phyloP scores from a whole-genome alignment of 129 eudicot species.

The Oenanthe sinensis region DNA sequence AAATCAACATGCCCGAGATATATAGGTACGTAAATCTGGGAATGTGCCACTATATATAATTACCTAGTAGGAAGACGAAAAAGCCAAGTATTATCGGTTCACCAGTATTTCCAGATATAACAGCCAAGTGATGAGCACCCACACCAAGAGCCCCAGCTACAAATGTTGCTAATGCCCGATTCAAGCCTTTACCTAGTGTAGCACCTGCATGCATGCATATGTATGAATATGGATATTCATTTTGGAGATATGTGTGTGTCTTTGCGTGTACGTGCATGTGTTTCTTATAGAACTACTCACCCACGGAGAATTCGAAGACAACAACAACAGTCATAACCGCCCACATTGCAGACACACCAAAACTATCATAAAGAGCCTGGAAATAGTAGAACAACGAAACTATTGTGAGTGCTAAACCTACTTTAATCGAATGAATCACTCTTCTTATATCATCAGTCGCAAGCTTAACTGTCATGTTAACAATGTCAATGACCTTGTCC shows the following conservation, averaged over 20 bases:
- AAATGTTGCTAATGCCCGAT: conserved; percentile 62
- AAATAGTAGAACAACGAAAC: conserved; percentile 68
- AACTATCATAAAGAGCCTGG: conserved; percentile 42
- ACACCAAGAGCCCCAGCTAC: conserved; percentile 50
- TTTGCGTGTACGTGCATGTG: not conserved
- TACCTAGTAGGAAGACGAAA: conserved; percentile 65
- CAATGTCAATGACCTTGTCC: conserved; percentile 22
- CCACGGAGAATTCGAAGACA: conserved; percentile 79
- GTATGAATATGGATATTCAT: not conserved
- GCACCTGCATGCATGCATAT: conserved; percentile 40
- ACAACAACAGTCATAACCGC: conserved; percentile 79
- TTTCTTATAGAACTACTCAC: conserved; percentile 22
- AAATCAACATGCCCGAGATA: too few species aligned
- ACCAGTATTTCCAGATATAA: conserved; percentile 34
- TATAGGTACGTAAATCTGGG: too few species aligned
- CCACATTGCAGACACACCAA: conserved; percentile 75
- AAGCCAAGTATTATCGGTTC: conserved; percentile 58
- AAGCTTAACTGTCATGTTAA: conserved; percentile 20
- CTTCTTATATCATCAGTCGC: conserved; percentile 70
- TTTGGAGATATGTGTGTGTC: not conserved
- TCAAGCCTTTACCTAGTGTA: conserved; percentile 66
- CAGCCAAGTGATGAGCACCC: conserved; percentile 65
- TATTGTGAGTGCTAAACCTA: conserved; percentile 57
- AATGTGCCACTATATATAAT: not conserved
- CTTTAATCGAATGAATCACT: conserved; percentile 68